Conservation (phyloP, 192 early-diverging fungal species). For the Coemansia sp. region DNA sequence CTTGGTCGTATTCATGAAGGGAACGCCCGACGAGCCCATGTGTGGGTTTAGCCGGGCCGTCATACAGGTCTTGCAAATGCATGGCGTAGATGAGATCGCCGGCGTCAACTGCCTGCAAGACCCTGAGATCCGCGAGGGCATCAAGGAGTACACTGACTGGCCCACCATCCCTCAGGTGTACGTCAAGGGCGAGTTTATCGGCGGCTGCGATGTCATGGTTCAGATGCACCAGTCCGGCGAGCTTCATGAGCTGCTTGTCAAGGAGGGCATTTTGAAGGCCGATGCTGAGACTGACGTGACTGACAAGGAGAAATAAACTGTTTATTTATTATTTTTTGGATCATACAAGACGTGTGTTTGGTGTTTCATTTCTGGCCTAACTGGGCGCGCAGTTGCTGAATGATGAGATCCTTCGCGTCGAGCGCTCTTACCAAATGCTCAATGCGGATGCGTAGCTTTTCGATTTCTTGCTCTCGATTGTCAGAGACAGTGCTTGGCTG, state of each 20-base stretch:
- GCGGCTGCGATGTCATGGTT: conserved; percentile 92
- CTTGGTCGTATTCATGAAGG: conserved; percentile 96
- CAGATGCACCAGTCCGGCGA: conserved; percentile 90
- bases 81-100: conserved; percentile 79
- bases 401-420: conserved; percentile 29
- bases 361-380: background rate
- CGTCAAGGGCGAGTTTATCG: conserved; percentile 94
- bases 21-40: conserved; percentile 89
- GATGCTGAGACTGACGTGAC: conserved; percentile 32
- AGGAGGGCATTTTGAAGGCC: conserved; percentile 68
- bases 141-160: conserved; percentile 95
- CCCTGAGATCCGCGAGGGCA: conserved; percentile 87
- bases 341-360: background rate
- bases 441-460: conserved; percentile 37
- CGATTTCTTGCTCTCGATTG: conserved; percentile 18
- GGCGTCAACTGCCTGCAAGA: conserved; percentile 88
- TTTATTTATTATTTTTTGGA: background rate
- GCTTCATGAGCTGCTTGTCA: conserved; percentile 76
- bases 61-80: conserved; percentile 83
- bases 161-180: conserved; percentile 97
- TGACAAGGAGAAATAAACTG: conserved; percentile 3
- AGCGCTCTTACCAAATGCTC: conserved; percentile 44
- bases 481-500: background rate
- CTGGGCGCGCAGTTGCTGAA: conserved; percentile 18
- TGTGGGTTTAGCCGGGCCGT: conserved; percentile 96